These are phyloP conservation scores for Pichia kluyveri DNA, from an alignment of 805 yeast genomes.

Conservation along the genomic window DNA sequence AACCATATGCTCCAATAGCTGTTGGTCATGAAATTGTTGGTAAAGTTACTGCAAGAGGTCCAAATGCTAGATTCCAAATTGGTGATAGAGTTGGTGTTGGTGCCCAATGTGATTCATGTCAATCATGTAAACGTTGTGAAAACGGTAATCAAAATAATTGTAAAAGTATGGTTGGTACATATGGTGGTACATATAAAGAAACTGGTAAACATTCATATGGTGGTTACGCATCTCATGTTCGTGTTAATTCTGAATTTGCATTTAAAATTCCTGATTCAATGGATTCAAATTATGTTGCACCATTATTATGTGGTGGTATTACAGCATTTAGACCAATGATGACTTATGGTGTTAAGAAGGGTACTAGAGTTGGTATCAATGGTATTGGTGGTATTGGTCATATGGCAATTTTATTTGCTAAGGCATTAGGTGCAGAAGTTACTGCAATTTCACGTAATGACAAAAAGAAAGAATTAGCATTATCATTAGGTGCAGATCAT, in stretches of 20 bases:
- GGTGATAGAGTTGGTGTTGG: slow-evolving; percentile 48
- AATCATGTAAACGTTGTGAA: slow-evolving; percentile 31
- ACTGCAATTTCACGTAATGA: slow-evolving; percentile 45
- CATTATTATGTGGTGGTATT: slow-evolving; percentile 49
- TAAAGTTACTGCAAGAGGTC: slow-evolving; percentile 32
- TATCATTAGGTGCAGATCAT: slow-evolving; percentile 42
- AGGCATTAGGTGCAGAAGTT: slow-evolving; percentile 53
- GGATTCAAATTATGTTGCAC: slow-evolving; percentile 37
- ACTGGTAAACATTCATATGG: slow-evolving; percentile 39
- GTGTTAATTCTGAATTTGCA: slow-evolving; percentile 35
- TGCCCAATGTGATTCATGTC: slow-evolving; percentile 33
- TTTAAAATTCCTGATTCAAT: slow-evolving; percentile 41
- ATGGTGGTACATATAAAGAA: slow-evolving; percentile 31
- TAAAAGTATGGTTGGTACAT: slow-evolving; percentile 38
- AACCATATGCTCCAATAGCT: slow-evolving; percentile 12
- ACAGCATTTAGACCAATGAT: slow-evolving; percentile 43
- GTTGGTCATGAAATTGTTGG: slow-evolving; percentile 45
- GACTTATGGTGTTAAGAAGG: slow-evolving; percentile 35
- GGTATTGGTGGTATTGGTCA: slow-evolving; percentile 42
- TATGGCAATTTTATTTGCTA: slow-evolving; percentile 41
- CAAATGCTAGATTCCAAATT: slow-evolving; percentile 25
- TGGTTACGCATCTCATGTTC: slow-evolving; percentile 41
- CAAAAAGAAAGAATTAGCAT: slow-evolving; percentile 40
- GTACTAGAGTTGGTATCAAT: slow-evolving; percentile 40
- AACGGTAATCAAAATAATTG: slow-evolving; percentile 40